Conservation (phyloP, 2,329 filamentous ascomycete genomes). For the Dothideomycetes sp. region DNA sequence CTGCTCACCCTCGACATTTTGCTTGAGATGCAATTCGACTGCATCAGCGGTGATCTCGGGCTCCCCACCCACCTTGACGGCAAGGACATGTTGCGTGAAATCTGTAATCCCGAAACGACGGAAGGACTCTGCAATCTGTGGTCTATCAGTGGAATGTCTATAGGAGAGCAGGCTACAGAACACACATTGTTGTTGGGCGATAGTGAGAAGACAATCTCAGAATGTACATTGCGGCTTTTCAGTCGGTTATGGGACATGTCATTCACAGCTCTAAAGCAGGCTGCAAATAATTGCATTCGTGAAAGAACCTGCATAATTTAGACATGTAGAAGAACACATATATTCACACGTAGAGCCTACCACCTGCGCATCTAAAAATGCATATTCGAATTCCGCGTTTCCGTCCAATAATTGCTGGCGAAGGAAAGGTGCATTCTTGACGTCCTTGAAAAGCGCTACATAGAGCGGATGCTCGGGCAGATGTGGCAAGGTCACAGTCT, state of each 20-base stretch:
- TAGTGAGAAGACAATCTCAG: slow-evolving; percentile 72
- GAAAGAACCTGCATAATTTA: slow-evolving; percentile 50
- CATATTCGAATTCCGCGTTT: slow-evolving; percentile 83
- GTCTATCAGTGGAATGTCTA: slow-evolving; percentile 5
- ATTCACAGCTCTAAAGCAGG: slow-evolving; percentile 66
- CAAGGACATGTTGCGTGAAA: slow-evolving; percentile 59
- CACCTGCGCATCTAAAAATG: slow-evolving; percentile 76
- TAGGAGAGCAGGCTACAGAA: neutral
- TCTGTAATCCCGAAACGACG: slow-evolving; percentile 73
- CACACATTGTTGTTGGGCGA: slow-evolving; percentile 71
- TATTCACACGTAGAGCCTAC: slow-evolving; percentile 31
- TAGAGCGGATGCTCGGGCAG: slow-evolving; percentile 61
- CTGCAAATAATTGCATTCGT: slow-evolving; percentile 60
- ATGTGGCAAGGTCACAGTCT: slow-evolving; percentile 65
- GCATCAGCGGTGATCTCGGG: slow-evolving; percentile 29
- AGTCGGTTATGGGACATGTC: slow-evolving; percentile 49
- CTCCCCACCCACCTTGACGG: slow-evolving; percentile 61
- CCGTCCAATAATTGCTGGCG: slow-evolving; percentile 75
- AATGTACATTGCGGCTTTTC: slow-evolving; percentile 77
- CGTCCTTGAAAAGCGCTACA: slow-evolving; percentile 61
- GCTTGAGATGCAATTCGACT: slow-evolving; percentile 48
- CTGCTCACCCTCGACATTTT: slow-evolving; percentile 50
- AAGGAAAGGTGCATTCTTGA: slow-evolving; percentile 68
- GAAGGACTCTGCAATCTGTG: slow-evolving; percentile 85
- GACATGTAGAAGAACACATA: neutral